Percentiles rank a stretch among this genome's conserved stretches.
These are phyloP conservation scores for Diaporthe ilicicola DNA, from an alignment of 2,329 filamentous ascomycete genomes.

Conservation along the genomic window DNA sequence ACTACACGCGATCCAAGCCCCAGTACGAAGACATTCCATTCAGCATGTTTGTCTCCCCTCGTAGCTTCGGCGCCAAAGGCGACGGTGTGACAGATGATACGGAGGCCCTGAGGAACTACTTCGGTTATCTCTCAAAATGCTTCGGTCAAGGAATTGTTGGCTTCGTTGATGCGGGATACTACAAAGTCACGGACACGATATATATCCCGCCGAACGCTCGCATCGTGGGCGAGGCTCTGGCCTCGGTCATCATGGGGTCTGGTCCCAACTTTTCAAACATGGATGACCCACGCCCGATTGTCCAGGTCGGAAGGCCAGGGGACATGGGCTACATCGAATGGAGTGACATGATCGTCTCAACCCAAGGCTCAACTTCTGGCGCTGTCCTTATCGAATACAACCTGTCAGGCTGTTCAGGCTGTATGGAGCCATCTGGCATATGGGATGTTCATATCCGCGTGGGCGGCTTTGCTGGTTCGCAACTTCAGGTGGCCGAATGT, in stretches of 20 bases:
- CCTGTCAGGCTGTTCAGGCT: slow-evolving; percentile 47
- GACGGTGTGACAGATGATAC: slow-evolving; percentile 75
- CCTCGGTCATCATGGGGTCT: slow-evolving; percentile 60
- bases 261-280: slow-evolving; percentile 66
- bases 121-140: slow-evolving; percentile 45
- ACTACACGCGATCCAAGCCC: slow-evolving; percentile 65
- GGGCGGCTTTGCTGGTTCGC: slow-evolving; percentile 74
- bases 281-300: slow-evolving; percentile 67
- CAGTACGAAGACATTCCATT: slow-evolving; percentile 66
- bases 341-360: slow-evolving; percentile 76
- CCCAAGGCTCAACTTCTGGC: slow-evolving; percentile 71
- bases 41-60: slow-evolving; percentile 68
- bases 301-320: slow-evolving; percentile 68
- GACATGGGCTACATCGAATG: slow-evolving; percentile 74
- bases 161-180: slow-evolving; percentile 71
- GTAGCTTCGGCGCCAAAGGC: slow-evolving; percentile 70
- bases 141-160: slow-evolving; percentile 57
- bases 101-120: slow-evolving; percentile 40
- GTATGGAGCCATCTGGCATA: slow-evolving; percentile 57
- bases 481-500: slow-evolving; percentile 74
- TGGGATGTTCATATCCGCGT: slow-evolving; percentile 83
- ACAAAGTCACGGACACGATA: slow-evolving; percentile 66
- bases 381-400: slow-evolving; percentile 80
- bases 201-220: slow-evolving; percentile 55
- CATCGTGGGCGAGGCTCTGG: slow-evolving; percentile 67